phyloP scores from a whole-genome alignment of 202 grass and related monocot species.

The Zoysia matrella region DNA sequence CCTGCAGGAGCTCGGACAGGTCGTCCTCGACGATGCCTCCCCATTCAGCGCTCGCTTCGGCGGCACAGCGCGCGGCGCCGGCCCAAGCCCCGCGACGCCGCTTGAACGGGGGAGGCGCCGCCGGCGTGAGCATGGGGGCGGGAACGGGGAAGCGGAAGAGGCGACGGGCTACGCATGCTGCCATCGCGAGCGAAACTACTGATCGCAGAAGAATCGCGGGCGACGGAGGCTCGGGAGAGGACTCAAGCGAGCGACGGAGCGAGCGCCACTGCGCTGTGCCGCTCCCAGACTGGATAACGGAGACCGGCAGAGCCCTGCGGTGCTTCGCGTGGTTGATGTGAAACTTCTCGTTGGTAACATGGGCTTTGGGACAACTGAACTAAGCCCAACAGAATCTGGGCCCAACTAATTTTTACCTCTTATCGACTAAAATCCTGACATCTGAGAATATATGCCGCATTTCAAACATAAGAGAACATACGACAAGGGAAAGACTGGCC shows the following conservation, averaged over 20 bases:
- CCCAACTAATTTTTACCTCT: background rate
- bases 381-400: background rate
- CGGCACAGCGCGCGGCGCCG: slow-evolving; percentile 33
- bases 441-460: too few relatives aligned
- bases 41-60: slow-evolving; percentile 35
- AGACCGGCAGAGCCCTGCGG: background rate
- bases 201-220: background rate
- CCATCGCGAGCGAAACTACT: slow-evolving; percentile 25
- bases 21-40: slow-evolving; percentile 84
- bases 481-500: too few relatives aligned
- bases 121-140: slow-evolving; percentile 21
- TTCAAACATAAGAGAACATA: too few relatives aligned
- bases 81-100: slow-evolving; percentile 4
- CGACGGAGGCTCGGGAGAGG: background rate
- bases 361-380: background rate
- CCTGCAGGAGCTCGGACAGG: slow-evolving; percentile 78
- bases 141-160: slow-evolving; percentile 16
- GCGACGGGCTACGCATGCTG: slow-evolving; percentile 14
- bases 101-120: slow-evolving; percentile 5
- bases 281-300: slow-evolving; percentile 17
- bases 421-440: too few relatives aligned
- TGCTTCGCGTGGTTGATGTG: background rate
- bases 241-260: background rate
- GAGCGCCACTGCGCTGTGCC: background rate
- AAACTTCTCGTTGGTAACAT: background rate